A percentile compares a stretch with the other conserved stretches of the same genome.
Conservation (phyloP, 257 asterid species). For the Rehmannia glutinosa region DNA sequence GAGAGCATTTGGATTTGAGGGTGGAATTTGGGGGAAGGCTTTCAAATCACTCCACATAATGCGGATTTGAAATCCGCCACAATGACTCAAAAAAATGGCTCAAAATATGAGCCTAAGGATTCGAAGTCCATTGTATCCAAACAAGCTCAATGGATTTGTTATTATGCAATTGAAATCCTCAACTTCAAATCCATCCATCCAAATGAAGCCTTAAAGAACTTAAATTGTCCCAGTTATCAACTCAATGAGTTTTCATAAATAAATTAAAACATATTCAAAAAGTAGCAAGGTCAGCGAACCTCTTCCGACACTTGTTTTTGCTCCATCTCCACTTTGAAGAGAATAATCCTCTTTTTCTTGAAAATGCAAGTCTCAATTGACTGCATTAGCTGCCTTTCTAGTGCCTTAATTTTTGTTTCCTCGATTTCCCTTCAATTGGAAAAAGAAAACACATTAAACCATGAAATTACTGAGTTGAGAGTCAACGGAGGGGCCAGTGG, state of each 20-base stretch:
- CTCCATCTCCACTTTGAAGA: conserved; percentile 80
- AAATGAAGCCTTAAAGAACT: too few relatives aligned
- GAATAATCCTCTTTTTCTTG: conserved; percentile 93
- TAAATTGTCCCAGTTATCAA: background rate
- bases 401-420: conserved; percentile 83
- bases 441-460: conserved; percentile 1
- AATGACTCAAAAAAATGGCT: too few relatives aligned
- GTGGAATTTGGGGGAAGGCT: too few relatives aligned
- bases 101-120: too few relatives aligned
- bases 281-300: conserved; percentile 41
- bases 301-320: conserved; percentile 86
- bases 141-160: too few relatives aligned
- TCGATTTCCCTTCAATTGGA: conserved; percentile 74
- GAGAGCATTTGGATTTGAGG: too few relatives aligned
- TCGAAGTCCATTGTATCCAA: too few relatives aligned
- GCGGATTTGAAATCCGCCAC: too few relatives aligned
- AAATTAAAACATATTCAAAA: background rate
- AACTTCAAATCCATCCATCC: too few relatives aligned
- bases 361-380: conserved; percentile 89
- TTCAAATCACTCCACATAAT: too few relatives aligned
- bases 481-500: too few relatives aligned
- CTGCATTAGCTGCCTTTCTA: conserved; percentile 97
- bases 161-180: too few relatives aligned
- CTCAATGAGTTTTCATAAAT: conserved; percentile 1
- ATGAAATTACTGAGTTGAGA: conserved; percentile 11